Evolutionary conservation across 345 rosid genomes (phyloP).

Genomic region (Raphanus sativus): DNA sequence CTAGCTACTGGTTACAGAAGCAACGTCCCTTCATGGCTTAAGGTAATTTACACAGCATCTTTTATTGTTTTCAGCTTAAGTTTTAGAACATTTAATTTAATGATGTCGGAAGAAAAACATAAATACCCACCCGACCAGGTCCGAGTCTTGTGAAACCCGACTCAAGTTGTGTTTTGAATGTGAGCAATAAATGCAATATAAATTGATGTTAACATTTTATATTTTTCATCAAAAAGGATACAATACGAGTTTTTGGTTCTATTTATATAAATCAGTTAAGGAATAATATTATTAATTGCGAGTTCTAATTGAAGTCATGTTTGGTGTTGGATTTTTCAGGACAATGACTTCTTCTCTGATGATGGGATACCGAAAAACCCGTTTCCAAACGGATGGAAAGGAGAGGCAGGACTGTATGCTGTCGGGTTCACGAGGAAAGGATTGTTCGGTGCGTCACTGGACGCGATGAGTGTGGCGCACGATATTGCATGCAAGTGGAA

Average conservation of each 20-base stretch:
- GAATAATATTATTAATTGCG: background rate
- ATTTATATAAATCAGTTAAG: background rate
- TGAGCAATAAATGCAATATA: slow-evolving; percentile 14
- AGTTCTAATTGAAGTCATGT: slow-evolving; percentile 9
- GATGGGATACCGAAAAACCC: slow-evolving; percentile 72
- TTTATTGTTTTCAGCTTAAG: slow-evolving; percentile 5
- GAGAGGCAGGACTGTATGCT: slow-evolving; percentile 73
- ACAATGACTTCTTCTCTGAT: slow-evolving; percentile 69
- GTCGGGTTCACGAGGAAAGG: slow-evolving; percentile 93
- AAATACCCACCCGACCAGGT: slow-evolving; percentile 35
- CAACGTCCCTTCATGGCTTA: slow-evolving; percentile 93
- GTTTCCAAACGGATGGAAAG: slow-evolving; percentile 92
- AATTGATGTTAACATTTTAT: background rate
- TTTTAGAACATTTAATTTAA: slow-evolving; percentile 7
- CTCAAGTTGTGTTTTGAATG: slow-evolving; percentile 9
- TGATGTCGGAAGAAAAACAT: slow-evolving; percentile 33
- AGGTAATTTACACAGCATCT: slow-evolving; percentile 44
- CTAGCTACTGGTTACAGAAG: slow-evolving; percentile 92
- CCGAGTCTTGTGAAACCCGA: slow-evolving; percentile 33
- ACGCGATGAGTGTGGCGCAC: slow-evolving; percentile 65
- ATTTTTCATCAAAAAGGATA: slow-evolving; percentile 6
- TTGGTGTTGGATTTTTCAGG: slow-evolving; percentile 43
- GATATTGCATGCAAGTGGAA: slow-evolving; percentile 73
- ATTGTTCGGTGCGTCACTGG: slow-evolving; percentile 74
- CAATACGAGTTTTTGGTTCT: background rate